Evolutionary conservation across 179 eudicot genomes (phyloP).

Genomic region (Gypsophila paniculata): DNA sequence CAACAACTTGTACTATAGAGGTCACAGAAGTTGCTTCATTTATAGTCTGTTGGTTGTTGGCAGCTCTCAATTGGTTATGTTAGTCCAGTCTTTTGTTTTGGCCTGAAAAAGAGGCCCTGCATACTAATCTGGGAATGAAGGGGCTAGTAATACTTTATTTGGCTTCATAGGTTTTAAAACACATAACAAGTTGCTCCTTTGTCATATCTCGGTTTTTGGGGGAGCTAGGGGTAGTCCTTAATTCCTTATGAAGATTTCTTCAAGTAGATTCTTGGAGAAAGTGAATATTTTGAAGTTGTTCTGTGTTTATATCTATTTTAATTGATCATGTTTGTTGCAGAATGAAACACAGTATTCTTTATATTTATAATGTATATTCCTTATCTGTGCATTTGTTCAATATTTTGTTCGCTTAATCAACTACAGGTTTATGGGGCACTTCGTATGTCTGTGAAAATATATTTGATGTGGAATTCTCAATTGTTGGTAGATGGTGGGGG

Average conservation of each 20-base stretch:
- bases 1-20: not conserved
- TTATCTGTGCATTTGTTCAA: slow-evolving; percentile 1
- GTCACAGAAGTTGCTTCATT: not conserved
- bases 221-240: not conserved
- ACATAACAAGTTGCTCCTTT: not conserved
- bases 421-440: slow-evolving; percentile 90
- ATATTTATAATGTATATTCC: not conserved
- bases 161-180: not conserved
- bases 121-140: not conserved
- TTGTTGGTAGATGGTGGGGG: slow-evolving; percentile 76
- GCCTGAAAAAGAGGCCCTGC: not conserved
- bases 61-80: not conserved
- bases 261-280: not conserved
- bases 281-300: not conserved
- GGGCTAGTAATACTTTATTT: not conserved
- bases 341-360: not conserved
- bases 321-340: not conserved
- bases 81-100: not conserved
- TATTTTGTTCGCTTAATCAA: slow-evolving; percentile 13
- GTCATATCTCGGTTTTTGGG: not conserved
- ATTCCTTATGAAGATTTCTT: not conserved
- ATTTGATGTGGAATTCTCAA: slow-evolving; percentile 91
- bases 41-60: slow-evolving; percentile 3
- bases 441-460: slow-evolving; percentile 94
- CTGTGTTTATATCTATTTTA: not conserved